These are phyloP conservation scores for Liquidambar formosana DNA, from an alignment of 164 flowering plant genomes.

Conservation along the genomic window DNA sequence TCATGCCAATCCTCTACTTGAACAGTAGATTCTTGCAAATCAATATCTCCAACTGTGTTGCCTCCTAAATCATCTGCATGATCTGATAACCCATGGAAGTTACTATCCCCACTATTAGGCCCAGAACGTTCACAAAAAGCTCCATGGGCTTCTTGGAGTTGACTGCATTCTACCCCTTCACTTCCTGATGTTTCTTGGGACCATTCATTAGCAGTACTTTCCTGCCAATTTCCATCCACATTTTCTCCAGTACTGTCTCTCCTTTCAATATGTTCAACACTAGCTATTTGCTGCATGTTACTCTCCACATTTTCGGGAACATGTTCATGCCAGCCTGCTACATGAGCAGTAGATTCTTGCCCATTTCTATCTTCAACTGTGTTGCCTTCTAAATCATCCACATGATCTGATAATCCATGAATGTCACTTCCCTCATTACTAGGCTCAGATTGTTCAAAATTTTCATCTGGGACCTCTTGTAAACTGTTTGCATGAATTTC, in stretches of 20 bases:
- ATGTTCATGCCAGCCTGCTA: conserved; percentile 25
- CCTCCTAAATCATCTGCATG: conserved; percentile 8
- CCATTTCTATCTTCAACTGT: conserved; percentile 10
- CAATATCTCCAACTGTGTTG: conserved; percentile 3
- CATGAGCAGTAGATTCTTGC: conserved; percentile 21
- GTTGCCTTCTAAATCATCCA: conserved; percentile 14
- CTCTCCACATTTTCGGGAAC: conserved; percentile 26
- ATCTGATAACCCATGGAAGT: conserved; percentile 4
- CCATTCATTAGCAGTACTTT: conserved; percentile 3
- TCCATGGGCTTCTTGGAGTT: conserved; percentile 23
- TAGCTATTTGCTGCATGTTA: conserved; percentile 17
- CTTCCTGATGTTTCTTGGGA: conserved; percentile 13
- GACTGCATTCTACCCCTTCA: conserved; percentile 22
- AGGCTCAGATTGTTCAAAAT: conserved; percentile 17
- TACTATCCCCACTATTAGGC: conserved; percentile 16
- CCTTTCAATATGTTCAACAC: conserved; percentile 13
- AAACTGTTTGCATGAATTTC: conserved; percentile 26
- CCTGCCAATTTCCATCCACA: conserved; percentile 7
- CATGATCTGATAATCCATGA: conserved; percentile 11
- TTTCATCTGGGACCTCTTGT: conserved; percentile 15
- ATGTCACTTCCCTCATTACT: conserved; percentile 15
- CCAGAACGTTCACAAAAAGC: conserved; percentile 17
- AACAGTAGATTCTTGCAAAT: conserved; percentile 20
- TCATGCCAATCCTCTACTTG: conserved; percentile 17
- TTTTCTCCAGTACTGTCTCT: conserved; percentile 19